A percentile compares a stretch with the other conserved stretches of the same genome.
These are phyloP conservation scores for Hanseniaspora nectarophila DNA, from an alignment of 805 yeast species.

Conservation along the genomic window DNA sequence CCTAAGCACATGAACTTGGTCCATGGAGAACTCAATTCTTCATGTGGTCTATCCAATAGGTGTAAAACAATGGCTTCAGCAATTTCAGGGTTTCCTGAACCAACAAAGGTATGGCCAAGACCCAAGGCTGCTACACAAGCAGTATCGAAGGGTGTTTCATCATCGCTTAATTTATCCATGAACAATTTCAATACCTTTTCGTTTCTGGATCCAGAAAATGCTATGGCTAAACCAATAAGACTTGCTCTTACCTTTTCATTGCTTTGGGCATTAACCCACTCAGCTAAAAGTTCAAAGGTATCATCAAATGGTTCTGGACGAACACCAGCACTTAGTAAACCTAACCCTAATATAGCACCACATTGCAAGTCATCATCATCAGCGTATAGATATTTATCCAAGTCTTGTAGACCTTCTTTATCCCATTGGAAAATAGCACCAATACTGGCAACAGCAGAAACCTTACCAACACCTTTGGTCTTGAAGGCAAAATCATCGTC, in stretches of 20 bases:
- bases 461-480: slow-evolving; percentile 84
- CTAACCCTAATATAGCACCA: slow-evolving; percentile 93
- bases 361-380: slow-evolving; percentile 81
- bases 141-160: slow-evolving; percentile 55
- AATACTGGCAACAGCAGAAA: slow-evolving; percentile 79
- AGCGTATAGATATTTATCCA: slow-evolving; percentile 80
- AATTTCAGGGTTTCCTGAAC: slow-evolving; percentile 89
- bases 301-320: slow-evolving; percentile 76
- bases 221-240: slow-evolving; percentile 81
- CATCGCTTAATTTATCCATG: slow-evolving; percentile 38
- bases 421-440: slow-evolving; percentile 92
- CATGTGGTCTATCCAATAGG: slow-evolving; percentile 67
- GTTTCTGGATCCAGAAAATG: slow-evolving; percentile 88
- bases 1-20: slow-evolving; percentile 84
- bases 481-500: slow-evolving; percentile 83
- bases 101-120: slow-evolving; percentile 87
- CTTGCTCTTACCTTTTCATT: slow-evolving; percentile 64
- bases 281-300: slow-evolving; percentile 73
- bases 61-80: slow-evolving; percentile 87
- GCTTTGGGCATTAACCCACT: slow-evolving; percentile 57
- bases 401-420: slow-evolving; percentile 75
- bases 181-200: slow-evolving; percentile 54
- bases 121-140: slow-evolving; percentile 82
- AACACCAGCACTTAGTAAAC: slow-evolving; percentile 80
- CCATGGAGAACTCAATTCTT: slow-evolving; percentile 75